Evolutionary conservation across 805 yeast genomes (phyloP), one percentile per base, ranked within the genome.

Genomic region (Metschnikowia henanensis): DNA sequence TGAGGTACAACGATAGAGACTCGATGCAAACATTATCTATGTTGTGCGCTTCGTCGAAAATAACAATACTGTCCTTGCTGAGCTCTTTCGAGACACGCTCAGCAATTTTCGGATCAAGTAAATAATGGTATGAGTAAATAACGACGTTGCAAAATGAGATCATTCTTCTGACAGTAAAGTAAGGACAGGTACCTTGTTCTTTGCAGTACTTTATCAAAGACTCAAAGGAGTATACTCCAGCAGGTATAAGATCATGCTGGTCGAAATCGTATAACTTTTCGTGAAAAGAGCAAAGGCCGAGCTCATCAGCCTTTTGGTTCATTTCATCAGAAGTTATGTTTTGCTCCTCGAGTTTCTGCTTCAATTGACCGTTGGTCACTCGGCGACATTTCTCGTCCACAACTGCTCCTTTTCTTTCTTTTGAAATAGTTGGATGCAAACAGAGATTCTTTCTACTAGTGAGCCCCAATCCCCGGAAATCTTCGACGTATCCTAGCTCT

Each of bases 1-100:
- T 94, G 51, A 94, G 69, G 60, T 94, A 98, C 37, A 94, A 75
- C 5, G 97, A 88, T 32, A 94, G 66, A 0, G 98, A 87, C 64
- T 94, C 99, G 45, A 94, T 94, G 70, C 99, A 94, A 45, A 94
- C 99, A 73, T 94, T 94, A 74, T 94, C 99, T 44, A 94, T 94
- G 67, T 94, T 94, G 65, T 94, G 99, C 37, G 99, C 99, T 70
- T 94, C 99, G 68, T 94, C 99, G 61, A 94, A 94, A 30, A 94
- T 95, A 49, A 94, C 86, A 47, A 94, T 94, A 42, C 95, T 79
- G 59, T 94, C 98, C 53, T 90, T 88, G 16, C 96, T 87, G 39
- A 94, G 76, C 59, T 94, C 98, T 50, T 77, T 80, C 5, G 97
- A 90, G 17, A 94, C 99, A 49, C 99, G 74, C 52, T 90, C 97